Base-by-base conservation (phyloP, 2,329 filamentous ascomycete species). In the Polychaeton citri region DNA sequence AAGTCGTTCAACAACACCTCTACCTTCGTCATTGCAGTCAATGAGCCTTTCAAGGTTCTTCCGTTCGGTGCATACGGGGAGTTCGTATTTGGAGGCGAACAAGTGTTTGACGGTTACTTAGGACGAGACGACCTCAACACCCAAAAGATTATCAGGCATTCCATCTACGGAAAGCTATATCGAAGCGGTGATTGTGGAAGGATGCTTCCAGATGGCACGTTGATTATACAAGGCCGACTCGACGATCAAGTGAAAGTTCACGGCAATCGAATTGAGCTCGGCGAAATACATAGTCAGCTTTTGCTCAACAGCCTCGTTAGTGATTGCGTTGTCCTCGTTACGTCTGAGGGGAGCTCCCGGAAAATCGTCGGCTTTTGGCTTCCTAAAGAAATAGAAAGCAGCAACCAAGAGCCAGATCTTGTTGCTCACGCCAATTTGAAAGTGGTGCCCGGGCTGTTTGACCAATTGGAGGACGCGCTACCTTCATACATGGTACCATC, bases 231-330 rank as follows among this genome's bases (percentile, higher is more conserved):
- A 7, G 82, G 83, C 12, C 71, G 84, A 24, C 64, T 79, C 16
- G 85, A 92, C 46, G 80, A 81, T 41, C 83, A 92, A 55, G 66
- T 90, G 37, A 93, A 92, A 53, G 66, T 93, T 7, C 72, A 83
- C 31, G 85, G 86, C 0, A 81, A 88, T 45, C 67, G 81, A 31
- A 76, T 93, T 26, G 84, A 93, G 52, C 69, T 87, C 8, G 72
- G 73, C 1, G 85, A 92, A 52, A 79, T 93, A 37, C 80, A 76
- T 38, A 70, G 69, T 12, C 61, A 69, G 12, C 57, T 87, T 9
- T 62, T 79, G 1, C 61, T 65, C 9, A 66, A 65, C 6, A 47
- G 51, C 0, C 44, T 62, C 12, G 71, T 80, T 0, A 53, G 60
- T n/a, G 72, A 83, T 38, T 82, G 78, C 34, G 63, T 72, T 2